A percentile compares a stretch with the other conserved stretches of the same genome.
Evolutionary conservation across 2,329 filamentous ascomycete species (phyloP).

Genomic region (Sporothrix brunneoviolacea): DNA sequence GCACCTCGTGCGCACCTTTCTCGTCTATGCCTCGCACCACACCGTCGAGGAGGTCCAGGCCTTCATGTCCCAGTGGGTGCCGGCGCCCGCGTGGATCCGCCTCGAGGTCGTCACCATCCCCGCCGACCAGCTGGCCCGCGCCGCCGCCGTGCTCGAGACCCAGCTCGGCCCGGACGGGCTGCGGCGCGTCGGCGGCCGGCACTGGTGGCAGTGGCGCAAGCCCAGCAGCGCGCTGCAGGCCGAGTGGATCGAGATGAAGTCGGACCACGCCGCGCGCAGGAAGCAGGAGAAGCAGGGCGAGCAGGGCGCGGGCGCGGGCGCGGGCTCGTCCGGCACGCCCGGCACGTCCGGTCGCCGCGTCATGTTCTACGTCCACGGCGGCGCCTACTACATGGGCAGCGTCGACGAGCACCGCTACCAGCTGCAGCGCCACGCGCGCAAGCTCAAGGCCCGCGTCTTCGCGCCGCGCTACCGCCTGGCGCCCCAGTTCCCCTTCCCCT

Average conservation of each 20-base stretch:
- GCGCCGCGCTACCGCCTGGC: slow-evolving; percentile 81
- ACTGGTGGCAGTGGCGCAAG: slow-evolving; percentile 86
- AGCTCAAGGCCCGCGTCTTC: slow-evolving; percentile 83
- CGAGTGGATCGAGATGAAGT: slow-evolving; percentile 95
- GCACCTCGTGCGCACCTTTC: slow-evolving; percentile 77
- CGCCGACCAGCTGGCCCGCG: slow-evolving; percentile 52
- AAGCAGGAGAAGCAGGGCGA: slow-evolving; percentile 34
- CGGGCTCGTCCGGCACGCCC: no score
- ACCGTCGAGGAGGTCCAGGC: slow-evolving; percentile 89
- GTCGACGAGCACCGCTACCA: slow-evolving; percentile 98
- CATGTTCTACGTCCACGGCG: slow-evolving; percentile 92
- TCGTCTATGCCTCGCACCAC: slow-evolving; percentile 77
- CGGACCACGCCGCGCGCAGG: slow-evolving; percentile 68
- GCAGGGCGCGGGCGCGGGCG: background rate
- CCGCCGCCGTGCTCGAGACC: slow-evolving; percentile 60
- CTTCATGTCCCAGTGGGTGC: slow-evolving; percentile 89
- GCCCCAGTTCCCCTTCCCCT: slow-evolving; percentile 93
- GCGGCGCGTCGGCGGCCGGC: slow-evolving; percentile 67
- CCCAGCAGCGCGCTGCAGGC: slow-evolving; percentile 61
- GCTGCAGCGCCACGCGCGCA: slow-evolving; percentile 90
- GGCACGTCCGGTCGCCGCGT: slow-evolving; percentile 45
- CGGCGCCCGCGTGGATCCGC: slow-evolving; percentile 80
- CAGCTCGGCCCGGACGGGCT: slow-evolving; percentile 76
- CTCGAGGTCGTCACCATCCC: slow-evolving; percentile 64
- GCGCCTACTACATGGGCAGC: slow-evolving; percentile 92